These are phyloP conservation scores for Sordariomycetes sp. DNA, from an alignment of 2,329 filamentous ascomycete genomes.

Conservation along the genomic window DNA sequence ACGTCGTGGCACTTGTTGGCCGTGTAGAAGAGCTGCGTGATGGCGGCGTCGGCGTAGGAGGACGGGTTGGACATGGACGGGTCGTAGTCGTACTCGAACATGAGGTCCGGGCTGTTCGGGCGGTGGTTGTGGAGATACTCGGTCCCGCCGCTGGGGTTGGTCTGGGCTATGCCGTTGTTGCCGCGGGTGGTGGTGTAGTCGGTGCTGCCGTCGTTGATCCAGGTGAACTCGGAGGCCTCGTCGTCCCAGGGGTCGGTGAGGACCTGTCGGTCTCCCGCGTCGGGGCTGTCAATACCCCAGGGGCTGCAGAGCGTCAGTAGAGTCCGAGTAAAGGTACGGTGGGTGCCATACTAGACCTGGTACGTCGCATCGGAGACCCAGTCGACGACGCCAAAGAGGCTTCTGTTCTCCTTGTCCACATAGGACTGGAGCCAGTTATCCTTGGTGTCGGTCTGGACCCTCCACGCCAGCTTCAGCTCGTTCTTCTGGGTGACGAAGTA, in stretches of 20 bases:
- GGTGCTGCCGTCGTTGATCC: slow-evolving; percentile 34
- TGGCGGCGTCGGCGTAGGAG: slow-evolving; percentile 40
- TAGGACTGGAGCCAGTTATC: slow-evolving; percentile 51
- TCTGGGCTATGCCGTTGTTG: slow-evolving; percentile 48
- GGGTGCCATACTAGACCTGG: slow-evolving; percentile 34
- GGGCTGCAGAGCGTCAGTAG: slow-evolving; percentile 18
- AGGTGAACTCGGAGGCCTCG: slow-evolving; percentile 37
- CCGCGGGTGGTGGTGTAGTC: slow-evolving; percentile 43
- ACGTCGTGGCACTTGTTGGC: slow-evolving; percentile 50
- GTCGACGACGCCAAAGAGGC: slow-evolving; percentile 42
- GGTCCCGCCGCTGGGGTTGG: slow-evolving; percentile 33
- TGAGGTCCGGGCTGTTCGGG: slow-evolving; percentile 26
- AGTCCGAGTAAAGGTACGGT: neutral
- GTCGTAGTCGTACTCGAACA: slow-evolving; percentile 37
- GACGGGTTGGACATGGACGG: slow-evolving; percentile 19
- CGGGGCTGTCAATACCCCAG: slow-evolving; percentile 44
- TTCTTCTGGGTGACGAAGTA: slow-evolving; percentile 40
- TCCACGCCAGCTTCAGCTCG: slow-evolving; percentile 39
- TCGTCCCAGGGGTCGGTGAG: slow-evolving; percentile 37
- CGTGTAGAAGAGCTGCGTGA: slow-evolving; percentile 51
- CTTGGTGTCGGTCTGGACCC: slow-evolving; percentile 45
- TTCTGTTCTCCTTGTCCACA: slow-evolving; percentile 35
- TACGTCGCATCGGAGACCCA: slow-evolving; percentile 45
- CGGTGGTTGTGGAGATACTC: slow-evolving; percentile 28
- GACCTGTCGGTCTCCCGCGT: slow-evolving; percentile 30